These are phyloP conservation scores for Dactylella cylindrospora DNA, from an alignment of 2,329 filamentous ascomycete genomes.

Conservation along the genomic window DNA sequence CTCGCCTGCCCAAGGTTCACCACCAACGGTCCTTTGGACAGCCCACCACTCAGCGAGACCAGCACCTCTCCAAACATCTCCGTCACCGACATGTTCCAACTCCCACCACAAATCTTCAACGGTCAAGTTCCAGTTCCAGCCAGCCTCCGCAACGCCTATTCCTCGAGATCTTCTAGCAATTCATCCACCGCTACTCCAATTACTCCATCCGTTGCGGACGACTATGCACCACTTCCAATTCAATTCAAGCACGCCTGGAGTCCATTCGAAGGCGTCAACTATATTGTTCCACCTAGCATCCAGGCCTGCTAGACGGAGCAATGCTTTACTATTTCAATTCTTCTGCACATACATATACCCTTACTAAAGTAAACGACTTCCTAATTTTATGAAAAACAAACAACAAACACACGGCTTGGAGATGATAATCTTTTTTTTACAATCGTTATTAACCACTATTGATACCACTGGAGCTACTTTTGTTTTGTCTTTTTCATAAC, in stretches of 20 bases:
- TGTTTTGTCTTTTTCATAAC: slow-evolving; percentile 37
- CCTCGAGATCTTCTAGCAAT: slow-evolving; percentile 47
- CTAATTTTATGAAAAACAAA: slow-evolving; percentile 39
- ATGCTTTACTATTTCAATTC: slow-evolving; percentile 24
- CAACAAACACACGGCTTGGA: slow-evolving; percentile 33
- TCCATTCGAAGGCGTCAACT: slow-evolving; percentile 40
- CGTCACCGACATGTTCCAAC: slow-evolving; percentile 47
- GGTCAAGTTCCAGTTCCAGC: slow-evolving; percentile 46
- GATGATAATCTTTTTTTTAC: slow-evolving; percentile 36
- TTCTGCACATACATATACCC: slow-evolving; percentile 35
- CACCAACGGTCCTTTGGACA: slow-evolving; percentile 51
- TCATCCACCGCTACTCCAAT: slow-evolving; percentile 46
- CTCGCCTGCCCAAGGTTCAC: slow-evolving; percentile 75
- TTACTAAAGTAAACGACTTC: slow-evolving; percentile 32
- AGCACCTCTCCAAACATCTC: slow-evolving; percentile 46
- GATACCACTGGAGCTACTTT: slow-evolving; percentile 44
- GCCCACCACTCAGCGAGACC: slow-evolving; percentile 47
- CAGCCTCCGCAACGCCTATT: slow-evolving; percentile 46
- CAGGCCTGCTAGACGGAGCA: slow-evolving; percentile 38
- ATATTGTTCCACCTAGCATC: slow-evolving; percentile 38
- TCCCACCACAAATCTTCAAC: slow-evolving; percentile 43
- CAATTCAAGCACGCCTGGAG: slow-evolving; percentile 41
- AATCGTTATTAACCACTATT: slow-evolving; percentile 44
- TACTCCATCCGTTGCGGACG: slow-evolving; percentile 42
- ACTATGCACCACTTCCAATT: slow-evolving; percentile 44